Conservation (phyloP, 2,329 filamentous ascomycete species). For the Neofusicoccum parvum region DNA sequence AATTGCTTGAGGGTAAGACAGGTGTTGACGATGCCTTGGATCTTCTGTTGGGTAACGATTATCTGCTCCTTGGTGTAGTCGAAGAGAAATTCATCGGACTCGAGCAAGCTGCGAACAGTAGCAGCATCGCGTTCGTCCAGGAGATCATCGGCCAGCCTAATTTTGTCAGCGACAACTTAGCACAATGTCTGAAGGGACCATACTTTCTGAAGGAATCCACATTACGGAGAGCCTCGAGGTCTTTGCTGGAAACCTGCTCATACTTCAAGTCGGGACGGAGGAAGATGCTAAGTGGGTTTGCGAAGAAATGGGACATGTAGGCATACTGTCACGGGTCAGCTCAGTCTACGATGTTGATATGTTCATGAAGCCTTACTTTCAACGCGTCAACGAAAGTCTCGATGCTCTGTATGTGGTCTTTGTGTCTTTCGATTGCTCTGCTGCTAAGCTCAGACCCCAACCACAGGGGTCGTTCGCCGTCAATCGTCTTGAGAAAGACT, state of each 20-base stretch:
- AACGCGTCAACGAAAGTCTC: constrained; percentile 71
- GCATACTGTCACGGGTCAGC: constrained; percentile 62
- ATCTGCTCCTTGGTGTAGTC: constrained; percentile 42
- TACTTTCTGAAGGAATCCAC: constrained; percentile 66
- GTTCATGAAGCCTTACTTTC: constrained; percentile 54
- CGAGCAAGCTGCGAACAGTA: constrained; percentile 57
- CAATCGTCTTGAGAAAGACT: constrained; percentile 68
- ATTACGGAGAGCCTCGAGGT: constrained; percentile 68
- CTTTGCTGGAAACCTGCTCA: constrained; percentile 57
- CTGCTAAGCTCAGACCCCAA: constrained; percentile 66
- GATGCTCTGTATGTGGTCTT: constrained; percentile 75
- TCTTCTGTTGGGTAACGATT: constrained; percentile 41
- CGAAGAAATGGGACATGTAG: constrained; percentile 85
- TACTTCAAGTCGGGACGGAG: constrained; percentile 43
- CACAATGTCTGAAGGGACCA: constrained; percentile 7
- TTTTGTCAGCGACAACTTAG: constrained; percentile 20
- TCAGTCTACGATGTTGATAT: not conserved
- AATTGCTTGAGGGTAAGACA: constrained; percentile 38
- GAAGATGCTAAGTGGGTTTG: constrained; percentile 72
- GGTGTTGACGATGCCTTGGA: constrained; percentile 43
- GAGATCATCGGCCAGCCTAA: constrained; percentile 40
- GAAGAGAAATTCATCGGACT: constrained; percentile 62
- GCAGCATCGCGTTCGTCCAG: constrained; percentile 42
- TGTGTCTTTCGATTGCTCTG: constrained; percentile 70
- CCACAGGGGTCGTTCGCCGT: constrained; percentile 59